Evolutionary conservation across 306 rosid genomes (phyloP), one percentile per base, ranked within the genome.

Genomic region (Fragaria iinumae): DNA sequence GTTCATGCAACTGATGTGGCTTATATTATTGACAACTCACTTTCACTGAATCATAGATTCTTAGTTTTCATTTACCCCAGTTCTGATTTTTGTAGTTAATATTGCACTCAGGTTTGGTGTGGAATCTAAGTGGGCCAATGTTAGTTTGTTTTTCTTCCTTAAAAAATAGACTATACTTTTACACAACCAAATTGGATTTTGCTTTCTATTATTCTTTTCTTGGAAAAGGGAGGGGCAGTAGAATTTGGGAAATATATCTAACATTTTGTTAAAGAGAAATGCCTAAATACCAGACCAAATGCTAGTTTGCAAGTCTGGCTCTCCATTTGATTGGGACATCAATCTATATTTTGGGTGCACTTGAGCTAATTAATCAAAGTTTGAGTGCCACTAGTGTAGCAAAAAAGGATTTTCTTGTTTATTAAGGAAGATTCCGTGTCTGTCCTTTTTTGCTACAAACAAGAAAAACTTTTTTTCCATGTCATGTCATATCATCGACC

Each of bases 11-110:
- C 70, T 38, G 70, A 66, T 20, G 49, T 36, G 70, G 29, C 70
- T 4, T 66, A 1, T 38, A 9, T 4, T 43, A 41, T 41, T 72
- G 76, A 72, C 52, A 72, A 72, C n/a, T 55, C 76, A 56, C 43
- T 72, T 36, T 52, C 76, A 11, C 6, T 32, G 69, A 32, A 18
- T 38, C 48, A 66, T 64, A 7, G 25, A 53, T 3, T 48, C 52
- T 3, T 50, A 55, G 21, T 53, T 52, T 56, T 21, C 63, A 56
- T 56, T 21, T 56, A 56, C 63, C 63, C 12, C 9, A 3, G 0
- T 57, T 56, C 16, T 8, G 23, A 4, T 57, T 25, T 23, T 57
- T 27, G 27, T 27, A 27, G 27, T 27, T 27, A 27, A 1, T 27
- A 27, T 27, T 27, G 27, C 27, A 27, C 27, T 27, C 27, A 27